Conservation (phyloP, 257 asterid species). For the Apocynum venetum region DNA sequence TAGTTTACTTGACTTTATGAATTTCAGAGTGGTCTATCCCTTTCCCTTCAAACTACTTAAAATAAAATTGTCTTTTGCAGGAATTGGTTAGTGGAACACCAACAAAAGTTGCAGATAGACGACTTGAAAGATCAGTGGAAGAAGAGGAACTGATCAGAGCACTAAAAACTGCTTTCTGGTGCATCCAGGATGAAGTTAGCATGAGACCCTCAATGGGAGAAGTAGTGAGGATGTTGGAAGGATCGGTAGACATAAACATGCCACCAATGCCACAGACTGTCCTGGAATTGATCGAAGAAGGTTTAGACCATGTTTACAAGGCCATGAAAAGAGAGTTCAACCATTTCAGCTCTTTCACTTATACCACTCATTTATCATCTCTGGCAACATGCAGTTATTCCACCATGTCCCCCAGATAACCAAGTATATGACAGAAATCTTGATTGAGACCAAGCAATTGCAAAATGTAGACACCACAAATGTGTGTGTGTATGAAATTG, state of each 20-base stretch:
- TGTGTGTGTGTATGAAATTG: too few species aligned
- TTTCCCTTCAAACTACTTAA: neutral
- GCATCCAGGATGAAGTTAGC: constrained; percentile 77
- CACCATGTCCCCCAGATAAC: constrained; percentile 83
- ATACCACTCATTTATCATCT: constrained; percentile 61
- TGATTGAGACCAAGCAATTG: too few species aligned
- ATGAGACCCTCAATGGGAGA: constrained; percentile 90
- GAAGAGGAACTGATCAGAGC: constrained; percentile 64
- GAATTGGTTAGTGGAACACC: constrained; percentile 59
- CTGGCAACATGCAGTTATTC: constrained; percentile 82
- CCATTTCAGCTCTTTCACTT: constrained; percentile 62
- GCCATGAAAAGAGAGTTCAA: constrained; percentile 85
- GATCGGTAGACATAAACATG: constrained; percentile 50
- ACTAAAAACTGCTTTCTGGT: constrained; percentile 72
- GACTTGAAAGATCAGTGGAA: constrained; percentile 55
- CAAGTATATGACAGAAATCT: neutral
- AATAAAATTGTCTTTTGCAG: constrained; percentile 23
- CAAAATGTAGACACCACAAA: too few species aligned
- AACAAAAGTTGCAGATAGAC: constrained; percentile 51
- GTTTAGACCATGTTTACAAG: constrained; percentile 71
- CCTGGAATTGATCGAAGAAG: constrained; percentile 79
- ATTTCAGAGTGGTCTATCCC: neutral
- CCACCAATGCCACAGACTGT: constrained; percentile 90
- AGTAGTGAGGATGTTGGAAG: constrained; percentile 85
- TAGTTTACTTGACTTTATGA: neutral